Evolutionary conservation across 257 asterid genomes (phyloP).

Genomic region (Przewalskia tangutica): DNA sequence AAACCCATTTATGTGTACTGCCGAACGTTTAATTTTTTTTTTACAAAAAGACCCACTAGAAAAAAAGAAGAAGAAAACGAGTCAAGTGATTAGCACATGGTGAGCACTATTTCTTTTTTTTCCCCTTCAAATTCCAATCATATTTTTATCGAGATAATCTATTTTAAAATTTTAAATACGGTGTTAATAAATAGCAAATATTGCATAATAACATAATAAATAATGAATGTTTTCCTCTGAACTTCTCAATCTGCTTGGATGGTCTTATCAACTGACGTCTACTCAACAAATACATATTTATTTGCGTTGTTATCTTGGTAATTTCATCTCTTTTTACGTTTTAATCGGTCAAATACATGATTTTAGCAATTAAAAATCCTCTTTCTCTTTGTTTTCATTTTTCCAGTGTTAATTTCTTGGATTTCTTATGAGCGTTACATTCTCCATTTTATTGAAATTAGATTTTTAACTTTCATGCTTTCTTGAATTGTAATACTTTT

Average conservation of each 20-base stretch:
- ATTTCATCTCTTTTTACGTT: neutral
- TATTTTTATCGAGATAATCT: neutral
- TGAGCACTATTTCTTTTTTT: neutral
- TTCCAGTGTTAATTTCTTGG: neutral
- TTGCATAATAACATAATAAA: neutral
- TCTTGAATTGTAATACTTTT: neutral
- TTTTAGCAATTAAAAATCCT: neutral
- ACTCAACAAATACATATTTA: slow-evolving; percentile 45
- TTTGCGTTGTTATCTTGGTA: slow-evolving; percentile 60
- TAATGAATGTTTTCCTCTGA: neutral
- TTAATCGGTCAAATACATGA: neutral
- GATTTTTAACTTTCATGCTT: neutral
- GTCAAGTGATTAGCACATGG: neutral
- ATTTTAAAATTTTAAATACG: too few relatives aligned
- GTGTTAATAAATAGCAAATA: too few relatives aligned
- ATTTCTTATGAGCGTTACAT: neutral
- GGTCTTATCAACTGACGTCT: slow-evolving; percentile 46
- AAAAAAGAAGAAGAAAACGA: too few relatives aligned
- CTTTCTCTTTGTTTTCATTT: neutral
- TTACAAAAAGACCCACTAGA: too few relatives aligned
- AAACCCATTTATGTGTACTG: too few relatives aligned
- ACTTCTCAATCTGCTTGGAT: slow-evolving; percentile 7
- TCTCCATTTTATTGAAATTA: neutral
- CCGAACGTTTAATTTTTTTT: too few relatives aligned
- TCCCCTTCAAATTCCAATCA: neutral